Evolutionary conservation across 73 alveolate species (phyloP).

Genomic region (Breviolum minutum): DNA sequence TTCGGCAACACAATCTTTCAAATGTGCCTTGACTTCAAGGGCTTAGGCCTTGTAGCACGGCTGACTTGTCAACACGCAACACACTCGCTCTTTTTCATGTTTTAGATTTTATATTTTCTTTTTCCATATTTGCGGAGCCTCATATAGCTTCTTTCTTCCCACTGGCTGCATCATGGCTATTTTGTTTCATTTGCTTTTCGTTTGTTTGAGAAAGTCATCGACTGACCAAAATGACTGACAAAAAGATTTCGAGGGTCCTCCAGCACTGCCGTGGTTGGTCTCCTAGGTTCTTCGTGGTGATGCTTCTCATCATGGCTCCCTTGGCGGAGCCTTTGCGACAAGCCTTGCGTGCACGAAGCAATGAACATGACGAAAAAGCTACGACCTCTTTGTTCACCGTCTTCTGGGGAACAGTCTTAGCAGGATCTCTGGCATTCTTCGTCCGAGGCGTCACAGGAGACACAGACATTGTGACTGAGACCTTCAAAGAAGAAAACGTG

Average conservation of each 20-base stretch:
- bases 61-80: too few relatives aligned
- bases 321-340: conserved; percentile 70
- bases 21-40: conserved; percentile 8
- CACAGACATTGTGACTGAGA: conserved; percentile 46
- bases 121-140: too few relatives aligned
- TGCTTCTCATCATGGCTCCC: conserved; percentile 87
- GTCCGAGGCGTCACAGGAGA: conserved; percentile 86
- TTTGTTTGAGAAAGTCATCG: too few relatives aligned
- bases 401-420: conserved; percentile 54
- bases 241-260: too few relatives aligned
- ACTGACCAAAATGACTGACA: too few relatives aligned
- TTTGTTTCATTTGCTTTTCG: too few relatives aligned
- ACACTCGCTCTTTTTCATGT: too few relatives aligned
- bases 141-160: too few relatives aligned
- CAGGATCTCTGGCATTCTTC: conserved; percentile 41
- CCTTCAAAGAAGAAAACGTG: conserved; percentile 59
- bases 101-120: too few relatives aligned
- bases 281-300: conserved; percentile 55
- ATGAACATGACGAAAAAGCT: not conserved
- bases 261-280: not conserved
- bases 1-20: conserved; percentile 86
- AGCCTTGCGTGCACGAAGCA: conserved; percentile 29
- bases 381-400: not conserved
- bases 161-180: too few relatives aligned
- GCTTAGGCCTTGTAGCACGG: too few relatives aligned